Evolutionary conservation across 257 asterid species (phyloP), one percentile per base, ranked within the genome.

Genomic region (Rubia yunnanensis): DNA sequence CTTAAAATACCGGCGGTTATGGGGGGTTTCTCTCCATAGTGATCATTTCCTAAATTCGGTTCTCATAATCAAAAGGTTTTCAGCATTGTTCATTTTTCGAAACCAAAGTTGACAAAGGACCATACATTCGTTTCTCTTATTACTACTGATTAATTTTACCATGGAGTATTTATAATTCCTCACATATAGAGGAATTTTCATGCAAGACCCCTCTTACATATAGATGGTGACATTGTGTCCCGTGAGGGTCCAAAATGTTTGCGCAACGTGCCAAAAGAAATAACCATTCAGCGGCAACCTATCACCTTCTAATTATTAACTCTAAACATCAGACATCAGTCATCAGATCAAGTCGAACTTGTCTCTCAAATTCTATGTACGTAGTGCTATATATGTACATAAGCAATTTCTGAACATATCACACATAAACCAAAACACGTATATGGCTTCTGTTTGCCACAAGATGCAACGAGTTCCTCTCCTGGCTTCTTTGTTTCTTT

Each of bases 181-280:
- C n/a, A n/a, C n/a, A n/a, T n/a, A n/a, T n/a, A n/a, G n/a, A n/a
- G n/a, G n/a, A n/a, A n/a, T 39, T 64, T 46, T 44, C 58, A 27
- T 64, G 68, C 68, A 63, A 41, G 38, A 44, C 44, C 46, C 3
- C 68, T 22, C 59, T n/a, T n/a, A n/a, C n/a, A n/a, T n/a, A n/a
- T n/a, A n/a, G 55, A 64, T 46, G 28, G 44, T 27, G 68, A 64
- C 27, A 44, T 14, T 18, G 20, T 64, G 68, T 15, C 68, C 68
- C 68, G n/a, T 27, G 58, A 46, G 68, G 68, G 68, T 46, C 68
- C 58, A 44, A 3, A 3, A 28, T 64, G 68, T 64, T 50, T 27
- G 58, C 14, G 44, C 58, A 64, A 64, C 26, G 28, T 27, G 44
- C 3, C 68, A 46, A 64, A 11, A 63, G 36, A 41, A 63, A 24